Conservation (phyloP, 2,329 filamentous ascomycete genomes). For the Cytospora mali region DNA sequence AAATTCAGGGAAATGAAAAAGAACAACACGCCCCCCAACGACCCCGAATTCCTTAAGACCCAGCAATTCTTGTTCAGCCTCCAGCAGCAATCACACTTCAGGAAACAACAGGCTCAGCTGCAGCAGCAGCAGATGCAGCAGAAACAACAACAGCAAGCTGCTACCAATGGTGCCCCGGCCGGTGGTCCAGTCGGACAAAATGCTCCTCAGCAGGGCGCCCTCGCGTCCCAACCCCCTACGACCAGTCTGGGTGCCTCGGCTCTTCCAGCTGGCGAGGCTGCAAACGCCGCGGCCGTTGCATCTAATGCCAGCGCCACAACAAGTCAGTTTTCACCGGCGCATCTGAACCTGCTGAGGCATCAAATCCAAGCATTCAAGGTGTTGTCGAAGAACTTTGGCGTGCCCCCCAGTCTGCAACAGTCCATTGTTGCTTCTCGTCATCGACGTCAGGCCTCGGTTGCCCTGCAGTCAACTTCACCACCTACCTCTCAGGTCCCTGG, state of each 20-base stretch:
- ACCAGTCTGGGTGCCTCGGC: constrained; percentile 44
- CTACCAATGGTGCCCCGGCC: constrained; percentile 59
- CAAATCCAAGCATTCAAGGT: constrained; percentile 93
- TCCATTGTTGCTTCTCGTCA: constrained; percentile 77
- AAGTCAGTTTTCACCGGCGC: constrained; percentile 73
- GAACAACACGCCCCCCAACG: constrained; percentile 74
- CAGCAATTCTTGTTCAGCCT: constrained; percentile 75
- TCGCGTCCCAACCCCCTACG: constrained; percentile 40
- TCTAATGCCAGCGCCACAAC: constrained; percentile 34
- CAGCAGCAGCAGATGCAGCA: constrained; percentile 44
- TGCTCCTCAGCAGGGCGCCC: constrained; percentile 39
- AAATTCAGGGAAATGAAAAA: constrained; percentile 90
- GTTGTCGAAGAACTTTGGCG: constrained; percentile 81
- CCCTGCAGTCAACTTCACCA: constrained; percentile 45
- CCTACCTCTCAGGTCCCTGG: constrained; percentile 36
- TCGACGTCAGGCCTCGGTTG: constrained; percentile 61
- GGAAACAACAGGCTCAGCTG: constrained; percentile 30
- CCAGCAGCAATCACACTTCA: constrained; percentile 41
- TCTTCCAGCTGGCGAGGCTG: constrained; percentile 38
- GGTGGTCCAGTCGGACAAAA: constrained; percentile 47
- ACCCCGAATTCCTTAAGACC: constrained; percentile 86
- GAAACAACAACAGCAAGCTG: constrained; percentile 42
- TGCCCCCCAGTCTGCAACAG: constrained; percentile 78
- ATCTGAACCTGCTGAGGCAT: constrained; percentile 75
- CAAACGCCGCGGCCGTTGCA: constrained; percentile 38